These are phyloP conservation scores for Corymbia calophylla DNA, from an alignment of 441 rosid species.

Conservation along the genomic window DNA sequence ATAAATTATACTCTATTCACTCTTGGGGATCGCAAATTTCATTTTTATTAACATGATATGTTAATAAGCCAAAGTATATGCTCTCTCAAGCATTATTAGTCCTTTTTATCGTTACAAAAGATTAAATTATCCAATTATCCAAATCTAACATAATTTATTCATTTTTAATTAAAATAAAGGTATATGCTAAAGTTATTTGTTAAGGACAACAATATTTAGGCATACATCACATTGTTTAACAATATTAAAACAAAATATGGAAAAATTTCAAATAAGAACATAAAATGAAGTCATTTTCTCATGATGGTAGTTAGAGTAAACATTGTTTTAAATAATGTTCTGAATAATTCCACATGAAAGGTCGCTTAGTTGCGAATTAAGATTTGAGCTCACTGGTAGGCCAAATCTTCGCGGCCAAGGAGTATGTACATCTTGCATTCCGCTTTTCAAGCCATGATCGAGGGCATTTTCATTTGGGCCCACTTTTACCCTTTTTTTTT, in stretches of 20 bases:
- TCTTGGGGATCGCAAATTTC: not conserved
- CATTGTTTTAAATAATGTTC: not conserved
- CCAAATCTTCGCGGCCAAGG: fast-evolving
- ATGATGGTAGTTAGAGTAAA: not conserved
- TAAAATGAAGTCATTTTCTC: not conserved
- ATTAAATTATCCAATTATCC: not conserved
- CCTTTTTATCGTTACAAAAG: not conserved
- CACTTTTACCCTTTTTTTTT: not conserved
- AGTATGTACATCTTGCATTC: not conserved
- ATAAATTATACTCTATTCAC: not conserved
- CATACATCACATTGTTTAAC: not conserved
- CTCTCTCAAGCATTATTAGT: not conserved
- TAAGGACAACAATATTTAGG: not conserved
- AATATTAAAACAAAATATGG: not conserved
- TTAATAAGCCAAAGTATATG: not conserved
- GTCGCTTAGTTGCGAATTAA: not conserved
- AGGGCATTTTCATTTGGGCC: not conserved
- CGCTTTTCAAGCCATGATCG: not conserved
- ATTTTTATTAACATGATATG: not conserved
- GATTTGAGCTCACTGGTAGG: not conserved
- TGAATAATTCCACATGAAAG: not conserved
- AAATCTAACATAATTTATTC: not conserved
- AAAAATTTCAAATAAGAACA: not conserved
- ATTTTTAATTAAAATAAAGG: not conserved
- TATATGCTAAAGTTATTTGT: not conserved